Conservation (phyloP, 768 basidiomycete species). For the Hygrocybe punicea region DNA sequence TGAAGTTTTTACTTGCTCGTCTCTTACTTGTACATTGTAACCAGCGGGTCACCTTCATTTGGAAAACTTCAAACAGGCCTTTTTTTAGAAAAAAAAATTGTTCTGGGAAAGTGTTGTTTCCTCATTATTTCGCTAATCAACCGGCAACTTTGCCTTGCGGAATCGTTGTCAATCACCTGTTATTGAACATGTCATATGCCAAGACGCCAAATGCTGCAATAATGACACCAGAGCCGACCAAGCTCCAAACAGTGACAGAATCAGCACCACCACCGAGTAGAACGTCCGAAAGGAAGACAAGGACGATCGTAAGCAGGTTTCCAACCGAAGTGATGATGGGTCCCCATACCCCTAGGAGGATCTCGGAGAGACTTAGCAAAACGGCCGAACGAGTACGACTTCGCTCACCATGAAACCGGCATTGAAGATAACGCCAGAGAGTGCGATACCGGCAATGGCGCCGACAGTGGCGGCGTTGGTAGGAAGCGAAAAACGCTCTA, state of each 20-base stretch:
- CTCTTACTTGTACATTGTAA: background rate
- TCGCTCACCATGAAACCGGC: constrained; percentile 74
- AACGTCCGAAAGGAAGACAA: constrained; percentile 78
- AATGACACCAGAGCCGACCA: constrained; percentile 76
- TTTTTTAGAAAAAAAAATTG: too few species aligned
- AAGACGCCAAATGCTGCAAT: constrained; percentile 80
- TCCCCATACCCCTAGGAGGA: constrained; percentile 81
- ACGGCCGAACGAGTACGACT: background rate
- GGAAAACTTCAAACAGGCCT: too few species aligned
- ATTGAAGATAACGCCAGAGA: constrained; percentile 75
- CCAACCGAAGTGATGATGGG: constrained; percentile 87
- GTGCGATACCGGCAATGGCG: constrained; percentile 65
- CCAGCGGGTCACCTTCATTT: too few species aligned
- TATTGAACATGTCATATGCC: constrained; percentile 48
- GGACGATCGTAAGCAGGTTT: constrained; percentile 89
- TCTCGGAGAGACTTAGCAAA: constrained; percentile 38
- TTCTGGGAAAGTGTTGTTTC: too few species aligned
- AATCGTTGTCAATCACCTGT: background rate
- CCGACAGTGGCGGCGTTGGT: constrained; percentile 41
- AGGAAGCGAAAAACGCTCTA: constrained; percentile 70
- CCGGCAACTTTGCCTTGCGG: too few species aligned
- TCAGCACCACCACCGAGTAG: constrained; percentile 62
- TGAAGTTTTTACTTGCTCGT: background rate
- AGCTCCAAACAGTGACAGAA: constrained; percentile 64
- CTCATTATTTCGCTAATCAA: too few species aligned